These are phyloP conservation scores for Tetracladium marchalianum DNA, from an alignment of 495 filamentous ascomycete genomes.

Conservation along the genomic window DNA sequence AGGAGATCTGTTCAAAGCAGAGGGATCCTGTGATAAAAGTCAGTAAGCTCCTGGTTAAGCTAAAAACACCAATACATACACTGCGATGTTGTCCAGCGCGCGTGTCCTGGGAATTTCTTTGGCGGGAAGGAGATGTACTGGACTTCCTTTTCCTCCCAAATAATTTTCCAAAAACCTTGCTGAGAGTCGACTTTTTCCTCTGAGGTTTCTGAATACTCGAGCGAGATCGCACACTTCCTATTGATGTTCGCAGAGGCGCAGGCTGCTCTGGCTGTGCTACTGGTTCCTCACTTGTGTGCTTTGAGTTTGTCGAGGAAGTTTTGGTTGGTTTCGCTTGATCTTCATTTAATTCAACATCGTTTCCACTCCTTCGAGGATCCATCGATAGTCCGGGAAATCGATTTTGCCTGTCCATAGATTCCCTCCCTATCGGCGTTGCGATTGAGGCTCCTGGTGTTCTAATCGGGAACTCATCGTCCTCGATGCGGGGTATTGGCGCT, in stretches of 20 bases:
- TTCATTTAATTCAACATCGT: background rate
- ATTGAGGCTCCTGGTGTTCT: conserved; percentile 27
- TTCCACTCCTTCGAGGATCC: background rate
- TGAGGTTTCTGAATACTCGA: conserved; percentile 23
- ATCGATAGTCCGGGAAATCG: conserved; percentile 4
- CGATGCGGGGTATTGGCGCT: conserved; percentile 28
- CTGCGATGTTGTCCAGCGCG: conserved; percentile 27
- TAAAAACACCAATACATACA: conserved; percentile 24
- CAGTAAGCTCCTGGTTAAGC: conserved; percentile 5
- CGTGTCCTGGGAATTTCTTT: conserved; percentile 9
- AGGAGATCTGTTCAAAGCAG: conserved; percentile 22
- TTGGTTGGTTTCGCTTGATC: conserved; percentile 2
- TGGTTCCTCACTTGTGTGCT: conserved; percentile 4
- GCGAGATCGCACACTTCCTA: conserved; percentile 9
- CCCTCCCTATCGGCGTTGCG: conserved; percentile 18
- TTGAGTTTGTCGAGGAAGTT: background rate
- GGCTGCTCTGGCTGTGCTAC: conserved; percentile 1
- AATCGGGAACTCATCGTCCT: conserved; percentile 36
- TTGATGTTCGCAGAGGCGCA: conserved; percentile 7
- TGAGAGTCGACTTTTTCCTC: conserved; percentile 39
- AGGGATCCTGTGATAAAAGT: conserved; percentile 31
- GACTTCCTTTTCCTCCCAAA: conserved; percentile 41
- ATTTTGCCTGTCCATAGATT: conserved; percentile 7
- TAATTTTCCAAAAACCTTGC: conserved; percentile 35
- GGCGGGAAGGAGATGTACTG: conserved; percentile 9